These are phyloP conservation scores for Cordyceps militaris DNA, from an alignment of 2,329 filamentous ascomycete species.

Conservation along the genomic window DNA sequence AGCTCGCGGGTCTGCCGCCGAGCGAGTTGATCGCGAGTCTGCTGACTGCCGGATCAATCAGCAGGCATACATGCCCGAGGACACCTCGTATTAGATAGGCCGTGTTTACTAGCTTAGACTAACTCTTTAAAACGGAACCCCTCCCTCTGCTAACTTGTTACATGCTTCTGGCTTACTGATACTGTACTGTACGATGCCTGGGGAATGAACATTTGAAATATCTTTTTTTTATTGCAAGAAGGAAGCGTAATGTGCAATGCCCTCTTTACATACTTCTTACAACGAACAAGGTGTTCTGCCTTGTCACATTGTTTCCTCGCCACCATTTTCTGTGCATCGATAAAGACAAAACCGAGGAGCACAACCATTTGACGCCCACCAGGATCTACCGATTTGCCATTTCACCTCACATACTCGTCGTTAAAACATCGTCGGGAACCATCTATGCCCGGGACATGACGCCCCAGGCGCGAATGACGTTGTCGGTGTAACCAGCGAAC, in stretches of 20 bases:
- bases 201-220: constrained; percentile 15
- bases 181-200: not conserved
- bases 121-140: too few species aligned
- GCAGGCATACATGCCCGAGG: not conserved
- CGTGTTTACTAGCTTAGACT: not conserved
- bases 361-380: constrained; percentile 40
- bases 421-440: constrained; percentile 15
- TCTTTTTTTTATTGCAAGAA: constrained; percentile 31
- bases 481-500: constrained; percentile 99
- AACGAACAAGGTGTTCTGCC: constrained; percentile 32
- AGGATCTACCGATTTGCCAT: constrained; percentile 33
- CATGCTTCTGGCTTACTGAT: not conserved
- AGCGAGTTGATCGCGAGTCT: not conserved
- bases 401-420: constrained; percentile 19
- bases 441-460: constrained; percentile 87
- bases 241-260: constrained; percentile 34
- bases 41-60: not conserved
- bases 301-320: constrained; percentile 28
- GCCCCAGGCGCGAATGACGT: constrained; percentile 96
- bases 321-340: constrained; percentile 30
- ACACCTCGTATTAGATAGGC: not conserved
- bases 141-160: not conserved
- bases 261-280: constrained; percentile 29
- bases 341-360: constrained; percentile 39
- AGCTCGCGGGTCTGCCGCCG: not conserved